Evolutionary conservation across 148 eudicot species (phyloP).

Genomic region (Rhododendron molle): DNA sequence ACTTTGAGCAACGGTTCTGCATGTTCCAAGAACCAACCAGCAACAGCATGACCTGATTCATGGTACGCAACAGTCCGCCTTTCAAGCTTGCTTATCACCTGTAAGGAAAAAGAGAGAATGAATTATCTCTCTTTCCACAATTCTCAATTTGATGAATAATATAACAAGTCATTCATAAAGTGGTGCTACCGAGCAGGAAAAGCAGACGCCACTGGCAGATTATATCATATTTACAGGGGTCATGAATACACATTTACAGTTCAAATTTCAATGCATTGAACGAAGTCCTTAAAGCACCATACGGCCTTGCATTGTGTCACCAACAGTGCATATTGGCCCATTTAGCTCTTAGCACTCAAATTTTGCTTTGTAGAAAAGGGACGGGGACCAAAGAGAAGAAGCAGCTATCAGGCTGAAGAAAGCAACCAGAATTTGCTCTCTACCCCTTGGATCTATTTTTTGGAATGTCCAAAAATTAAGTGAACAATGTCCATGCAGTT

Average conservation of each 20-base stretch:
- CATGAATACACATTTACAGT: not conserved
- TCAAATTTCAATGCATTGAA: not conserved
- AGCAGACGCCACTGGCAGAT: not conserved
- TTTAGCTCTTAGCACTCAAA: not conserved
- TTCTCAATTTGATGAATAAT: not conserved
- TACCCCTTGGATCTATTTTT: not conserved
- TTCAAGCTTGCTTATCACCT: slow-evolving; percentile 94
- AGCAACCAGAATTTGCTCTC: not conserved
- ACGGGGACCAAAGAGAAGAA: not conserved
- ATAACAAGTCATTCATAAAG: not conserved
- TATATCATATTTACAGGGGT: not conserved
- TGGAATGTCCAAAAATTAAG: not conserved
- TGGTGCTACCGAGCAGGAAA: not conserved
- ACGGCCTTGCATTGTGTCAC: not conserved
- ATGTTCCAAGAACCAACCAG: slow-evolving; percentile 96
- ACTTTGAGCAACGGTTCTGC: slow-evolving; percentile 95
- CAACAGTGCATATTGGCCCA: not conserved
- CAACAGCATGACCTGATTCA: slow-evolving; percentile 96
- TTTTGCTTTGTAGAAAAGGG: not conserved
- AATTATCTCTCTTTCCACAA: not conserved
- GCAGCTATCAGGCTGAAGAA: not conserved
- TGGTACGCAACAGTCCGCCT: slow-evolving; percentile 93
- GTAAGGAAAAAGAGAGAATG: slow-evolving; percentile 8
- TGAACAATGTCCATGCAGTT: not conserved
- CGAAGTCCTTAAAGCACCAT: not conserved